These are phyloP conservation scores for Penicillium expansum DNA, from an alignment of 2,329 filamentous ascomycete genomes.

Conservation along the genomic window DNA sequence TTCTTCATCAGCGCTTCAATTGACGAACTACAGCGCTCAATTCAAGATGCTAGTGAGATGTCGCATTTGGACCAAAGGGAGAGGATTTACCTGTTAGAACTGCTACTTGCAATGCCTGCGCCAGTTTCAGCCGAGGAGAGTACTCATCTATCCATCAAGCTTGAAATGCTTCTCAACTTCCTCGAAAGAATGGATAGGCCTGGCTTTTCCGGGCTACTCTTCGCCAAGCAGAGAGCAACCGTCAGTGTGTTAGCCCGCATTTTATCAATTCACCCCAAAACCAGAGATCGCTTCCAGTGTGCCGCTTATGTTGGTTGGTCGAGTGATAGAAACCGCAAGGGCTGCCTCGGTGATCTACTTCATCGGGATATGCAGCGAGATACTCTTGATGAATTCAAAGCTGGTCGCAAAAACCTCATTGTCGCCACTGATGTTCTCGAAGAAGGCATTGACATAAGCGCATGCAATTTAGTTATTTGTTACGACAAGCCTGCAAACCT, in stretches of 20 bases:
- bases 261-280: constrained; percentile 52
- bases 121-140: constrained; percentile 16
- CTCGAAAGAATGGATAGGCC: constrained; percentile 43
- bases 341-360: constrained; percentile 50
- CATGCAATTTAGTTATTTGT: constrained; percentile 63
- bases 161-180: constrained; percentile 55
- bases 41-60: constrained; percentile 31
- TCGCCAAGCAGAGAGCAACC: constrained; percentile 62
- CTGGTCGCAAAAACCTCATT: constrained; percentile 56
- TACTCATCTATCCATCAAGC: constrained; percentile 56
- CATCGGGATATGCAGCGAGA: constrained; percentile 49
- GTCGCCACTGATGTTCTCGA: constrained; percentile 59
- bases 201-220: constrained; percentile 61
- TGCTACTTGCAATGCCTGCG: constrained; percentile 30
- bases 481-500: constrained; percentile 62
- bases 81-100: constrained; percentile 50
- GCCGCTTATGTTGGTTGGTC: constrained; percentile 49
- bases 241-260: constrained; percentile 60
- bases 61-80: constrained; percentile 53
- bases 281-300: constrained; percentile 45
- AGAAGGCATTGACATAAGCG: constrained; percentile 61
- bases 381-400: constrained; percentile 55
- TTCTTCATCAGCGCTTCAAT: constrained; percentile 59
- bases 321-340: constrained; percentile 41
- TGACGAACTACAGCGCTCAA: constrained; percentile 29